Conservation (phyloP, 345 rosid species). For the Gynandropsis gynandra region DNA sequence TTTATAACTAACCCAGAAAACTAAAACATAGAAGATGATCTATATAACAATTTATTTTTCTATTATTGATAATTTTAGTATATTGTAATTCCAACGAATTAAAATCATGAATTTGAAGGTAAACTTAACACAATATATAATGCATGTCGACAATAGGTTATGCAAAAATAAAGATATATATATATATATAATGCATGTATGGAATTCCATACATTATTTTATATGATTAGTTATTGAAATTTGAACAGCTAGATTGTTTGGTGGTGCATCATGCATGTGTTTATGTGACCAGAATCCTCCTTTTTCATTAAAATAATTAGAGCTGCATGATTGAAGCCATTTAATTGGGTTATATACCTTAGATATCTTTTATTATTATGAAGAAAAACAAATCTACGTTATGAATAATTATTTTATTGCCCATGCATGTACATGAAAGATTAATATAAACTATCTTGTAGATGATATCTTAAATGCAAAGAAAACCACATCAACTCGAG, state of each 20-base stretch:
- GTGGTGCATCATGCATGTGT: slow-evolving; percentile 22
- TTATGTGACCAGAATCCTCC: slow-evolving; percentile 20
- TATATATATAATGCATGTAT: slow-evolving; percentile 14
- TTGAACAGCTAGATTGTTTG: slow-evolving; percentile 25
- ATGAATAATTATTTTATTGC: slow-evolving; percentile 4
- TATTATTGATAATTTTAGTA: too few species aligned
- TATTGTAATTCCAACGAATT: too few species aligned
- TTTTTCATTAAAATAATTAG: slow-evolving; percentile 2
- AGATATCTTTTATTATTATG: not conserved
- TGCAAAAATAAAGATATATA: not conserved
- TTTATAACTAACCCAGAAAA: too few species aligned
- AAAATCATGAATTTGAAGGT: not conserved
- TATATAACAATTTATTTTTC: too few species aligned
- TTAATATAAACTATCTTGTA: too few species aligned
- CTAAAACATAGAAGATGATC: too few species aligned
- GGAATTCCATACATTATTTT: slow-evolving; percentile 16
- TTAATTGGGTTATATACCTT: not conserved
- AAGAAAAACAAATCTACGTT: not conserved
- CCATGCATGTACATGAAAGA: slow-evolving; percentile 2
- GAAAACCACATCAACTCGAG: too few species aligned
- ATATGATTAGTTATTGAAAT: slow-evolving; percentile 24
- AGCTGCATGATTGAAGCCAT: slow-evolving; percentile 13
- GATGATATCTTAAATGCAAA: too few species aligned
- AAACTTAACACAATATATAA: slow-evolving; percentile 1
- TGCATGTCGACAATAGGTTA: slow-evolving; percentile 19